phyloP scores from a whole-genome alignment of 352 stramenopile species.

The Globisporangium cystogenes region DNA sequence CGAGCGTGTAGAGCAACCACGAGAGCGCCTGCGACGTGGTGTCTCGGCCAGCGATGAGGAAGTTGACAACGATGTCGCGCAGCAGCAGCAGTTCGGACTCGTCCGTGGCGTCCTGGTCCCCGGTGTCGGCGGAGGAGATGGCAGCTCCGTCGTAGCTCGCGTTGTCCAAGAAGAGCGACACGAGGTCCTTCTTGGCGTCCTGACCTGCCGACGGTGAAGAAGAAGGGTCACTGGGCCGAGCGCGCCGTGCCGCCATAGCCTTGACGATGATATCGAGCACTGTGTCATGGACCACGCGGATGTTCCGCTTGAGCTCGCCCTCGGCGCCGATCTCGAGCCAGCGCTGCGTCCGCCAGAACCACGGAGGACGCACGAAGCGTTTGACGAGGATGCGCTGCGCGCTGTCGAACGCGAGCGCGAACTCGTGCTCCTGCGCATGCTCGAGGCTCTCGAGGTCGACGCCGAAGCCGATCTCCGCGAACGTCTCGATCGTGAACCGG shows the following conservation, averaged over 20 bases:
- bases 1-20: conserved; percentile 43
- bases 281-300: conserved; percentile 28
- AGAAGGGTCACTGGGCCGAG: background rate
- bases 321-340: conserved; percentile 30
- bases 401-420: conserved; percentile 46
- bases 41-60: conserved; percentile 44
- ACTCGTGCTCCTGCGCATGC: conserved; percentile 26
- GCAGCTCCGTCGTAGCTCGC: conserved; percentile 4
- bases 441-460: conserved; percentile 34
- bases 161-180: conserved; percentile 41
- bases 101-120: conserved; percentile 3
- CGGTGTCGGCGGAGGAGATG: background rate
- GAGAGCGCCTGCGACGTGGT: conserved; percentile 30
- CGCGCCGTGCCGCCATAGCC: conserved; percentile 9
- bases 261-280: conserved; percentile 34
- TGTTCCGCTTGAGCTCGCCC: conserved; percentile 20
- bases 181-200: conserved; percentile 19
- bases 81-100: conserved; percentile 13
- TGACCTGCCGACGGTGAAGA: too few relatives aligned
- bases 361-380: conserved; percentile 32
- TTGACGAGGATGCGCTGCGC: conserved; percentile 22
- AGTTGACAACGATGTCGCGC: conserved; percentile 42
- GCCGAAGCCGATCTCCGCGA: conserved; percentile 68
- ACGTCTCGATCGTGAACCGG: conserved; percentile 59
- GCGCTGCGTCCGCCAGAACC: conserved; percentile 38